Evolutionary conservation across 805 yeast genomes (phyloP), one percentile per base, ranked within the genome.

Genomic region (Candida cerambycidarum): DNA sequence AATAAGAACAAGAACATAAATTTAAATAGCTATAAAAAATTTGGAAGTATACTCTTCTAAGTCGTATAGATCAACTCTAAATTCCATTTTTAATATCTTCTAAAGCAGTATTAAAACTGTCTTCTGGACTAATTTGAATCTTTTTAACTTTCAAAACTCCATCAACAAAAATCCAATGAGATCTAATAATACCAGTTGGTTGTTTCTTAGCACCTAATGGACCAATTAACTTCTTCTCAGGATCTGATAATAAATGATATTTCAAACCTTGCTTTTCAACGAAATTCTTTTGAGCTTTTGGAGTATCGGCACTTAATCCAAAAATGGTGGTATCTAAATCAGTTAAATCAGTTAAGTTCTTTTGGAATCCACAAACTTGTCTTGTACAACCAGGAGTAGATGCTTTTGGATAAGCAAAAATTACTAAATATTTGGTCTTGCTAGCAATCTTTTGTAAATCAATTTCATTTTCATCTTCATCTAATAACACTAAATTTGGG

Each of bases 311-410:
- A 56, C 95, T 84, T 38, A 92, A 61, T 0, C 99, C 99, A 53
- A 76, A 81, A 1, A 92, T 83, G 0, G 77, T 67, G 2, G 82
- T 83, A 17, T 75, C 76, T 29, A 76, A 66, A 9, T 50, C 52
- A 35, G 69, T 61, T 54, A 85, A 75, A 32, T 74, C 68, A 2
- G 73, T 69, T 59, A 67, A 82, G 53, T 79, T 79, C 50, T 79
- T 82, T 54, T 93, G 81, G 61, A 85, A 93, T 0, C 97, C 97
- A 59, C 85, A 78, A 2, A 90, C 97, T 66, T 92, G 99, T 54
- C 89, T 78, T 1, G 99, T 92, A 64, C 99, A 93, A 3, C 99
- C 99, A 1, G 97, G 96, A 0, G 98, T 92, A 18, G 85, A 80
- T 0, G 98, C 98, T 57, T 76, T 83, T 41, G 98, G 98, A 59